Evolutionary conservation across 2,329 filamentous ascomycete species (phyloP), one percentile per base, ranked within the genome.

Genomic region (Coniosporium tulheliwenetii): DNA sequence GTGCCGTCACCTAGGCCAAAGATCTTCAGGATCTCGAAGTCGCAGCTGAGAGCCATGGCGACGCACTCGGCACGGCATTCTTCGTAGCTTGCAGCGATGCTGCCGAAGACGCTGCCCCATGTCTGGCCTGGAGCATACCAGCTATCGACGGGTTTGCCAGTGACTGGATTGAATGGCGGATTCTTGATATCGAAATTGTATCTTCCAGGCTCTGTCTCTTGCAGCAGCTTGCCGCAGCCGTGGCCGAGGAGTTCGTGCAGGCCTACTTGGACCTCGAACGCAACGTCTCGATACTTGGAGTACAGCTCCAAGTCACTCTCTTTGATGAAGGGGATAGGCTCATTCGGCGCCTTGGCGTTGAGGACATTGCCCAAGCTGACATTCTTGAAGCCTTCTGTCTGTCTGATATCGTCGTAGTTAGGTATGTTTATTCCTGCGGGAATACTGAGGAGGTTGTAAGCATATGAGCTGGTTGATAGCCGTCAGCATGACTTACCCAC

Each of bases 61-160:
- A 95, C 87, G 52, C 86, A 82, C 59, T 96, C 89, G 4, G 89
- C 89, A 41, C 89, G 79, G 59, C 89, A 96, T 61, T 96, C 89
- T 62, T 96, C 89, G 54, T 94, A 95, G 12, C 80, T 84, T 3
- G 81, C 85, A 32, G 87, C 85, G 47, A 93, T 76, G 45, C 82
- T 76, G 19, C 87, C 86, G 54, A 96, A 96, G 0, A 94, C 85
- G 5, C 80, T 85, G 42, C 85, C 83, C 87, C 87, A 96, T 0
- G 89, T 96, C 61, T 95, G 85, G 2, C 86, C 86, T 2, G 85
- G 85, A 62, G 91, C 93, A 67, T 96, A 96, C 79, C 82, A 95
- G 1, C 81, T 85, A 2, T 73, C 75, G 38, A 95, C 70, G 1
- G 83, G 82, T 60, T 89, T 80, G 45, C 75, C 70, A 5, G 77